Evolutionary conservation across 345 rosid species (phyloP).

Genomic region (Mallotus nudiflorus): DNA sequence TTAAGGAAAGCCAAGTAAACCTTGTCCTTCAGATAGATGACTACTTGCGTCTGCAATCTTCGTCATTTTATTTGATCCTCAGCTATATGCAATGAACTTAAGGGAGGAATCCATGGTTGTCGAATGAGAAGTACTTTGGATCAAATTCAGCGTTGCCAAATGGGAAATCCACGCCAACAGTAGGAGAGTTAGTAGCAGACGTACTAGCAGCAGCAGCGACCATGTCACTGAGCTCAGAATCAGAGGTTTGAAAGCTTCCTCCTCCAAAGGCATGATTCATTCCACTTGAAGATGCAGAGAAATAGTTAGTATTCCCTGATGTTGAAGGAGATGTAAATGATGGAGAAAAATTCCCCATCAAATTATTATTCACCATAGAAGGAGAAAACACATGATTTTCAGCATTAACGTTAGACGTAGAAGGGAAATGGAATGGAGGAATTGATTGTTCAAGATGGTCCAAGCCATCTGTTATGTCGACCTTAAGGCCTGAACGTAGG

Average conservation of each 20-base stretch:
- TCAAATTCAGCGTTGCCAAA: conserved; percentile 38
- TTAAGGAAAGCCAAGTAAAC: too few species aligned
- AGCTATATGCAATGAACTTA: background rate
- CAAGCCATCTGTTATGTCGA: conserved; percentile 8
- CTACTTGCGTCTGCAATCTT: background rate
- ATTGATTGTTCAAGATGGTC: background rate
- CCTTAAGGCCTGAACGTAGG: conserved; percentile 13
- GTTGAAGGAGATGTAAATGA: conserved; percentile 27
- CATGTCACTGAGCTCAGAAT: conserved; percentile 16
- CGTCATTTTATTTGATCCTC: background rate
- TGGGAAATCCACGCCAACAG: conserved; percentile 47
- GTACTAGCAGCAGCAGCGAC: conserved; percentile 30
- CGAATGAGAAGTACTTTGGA: conserved; percentile 41
- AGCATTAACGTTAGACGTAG: background rate
- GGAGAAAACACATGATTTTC: conserved; percentile 3
- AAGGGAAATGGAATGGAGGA: conserved; percentile 20
- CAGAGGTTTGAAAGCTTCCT: conserved; percentile 25
- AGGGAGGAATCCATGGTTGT: conserved; percentile 26
- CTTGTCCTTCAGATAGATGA: too few species aligned
- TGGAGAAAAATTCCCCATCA: conserved; percentile 11
- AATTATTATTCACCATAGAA: background rate
- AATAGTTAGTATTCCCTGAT: conserved; percentile 25
- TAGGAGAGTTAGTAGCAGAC: conserved; percentile 40
- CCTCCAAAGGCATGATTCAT: conserved; percentile 6
- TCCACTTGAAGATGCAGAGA: conserved; percentile 22